Evolutionary conservation across 148 eudicot genomes (phyloP).

Genomic region (Rhododendron mucronatum): DNA sequence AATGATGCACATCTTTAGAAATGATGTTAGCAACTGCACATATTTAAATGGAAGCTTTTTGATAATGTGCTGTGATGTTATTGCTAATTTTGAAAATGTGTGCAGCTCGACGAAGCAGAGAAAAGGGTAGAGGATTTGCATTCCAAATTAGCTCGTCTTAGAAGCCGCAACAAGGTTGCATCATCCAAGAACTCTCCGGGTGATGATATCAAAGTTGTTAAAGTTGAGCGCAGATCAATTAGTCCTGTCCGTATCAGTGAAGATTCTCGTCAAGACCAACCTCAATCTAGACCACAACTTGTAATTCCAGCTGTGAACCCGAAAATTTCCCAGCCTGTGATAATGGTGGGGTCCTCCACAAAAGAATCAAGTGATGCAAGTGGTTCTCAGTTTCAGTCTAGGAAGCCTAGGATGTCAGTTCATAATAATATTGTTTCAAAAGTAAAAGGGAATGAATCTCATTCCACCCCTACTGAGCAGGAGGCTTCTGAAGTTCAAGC

Average conservation of each 20-base stretch:
- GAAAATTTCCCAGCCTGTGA: constrained; percentile 32
- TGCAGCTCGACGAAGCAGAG: constrained; percentile 77
- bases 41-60: neutral
- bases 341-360: constrained; percentile 26
- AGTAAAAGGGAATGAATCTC: constrained; percentile 37
- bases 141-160: constrained; percentile 55
- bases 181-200: constrained; percentile 22
- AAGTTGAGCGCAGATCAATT: constrained; percentile 34
- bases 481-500: constrained; percentile 37
- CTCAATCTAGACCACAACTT: constrained; percentile 53
- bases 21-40: neutral
- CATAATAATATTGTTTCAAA: constrained; percentile 28
- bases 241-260: constrained; percentile 40
- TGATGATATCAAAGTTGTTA: constrained; percentile 30
- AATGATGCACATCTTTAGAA: neutral
- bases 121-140: constrained; percentile 60
- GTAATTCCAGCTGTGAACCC: constrained; percentile 44
- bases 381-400: constrained; percentile 24
- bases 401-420: constrained; percentile 14
- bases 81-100: constrained; percentile 15
- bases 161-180: constrained; percentile 30
- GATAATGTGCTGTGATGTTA: neutral
- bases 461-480: constrained; percentile 27
- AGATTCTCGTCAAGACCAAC: constrained; percentile 27
- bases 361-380: constrained; percentile 27